phyloP scores from a whole-genome alignment of 495 filamentous ascomycete genomes.

The Clohesyomyces aquaticus region DNA sequence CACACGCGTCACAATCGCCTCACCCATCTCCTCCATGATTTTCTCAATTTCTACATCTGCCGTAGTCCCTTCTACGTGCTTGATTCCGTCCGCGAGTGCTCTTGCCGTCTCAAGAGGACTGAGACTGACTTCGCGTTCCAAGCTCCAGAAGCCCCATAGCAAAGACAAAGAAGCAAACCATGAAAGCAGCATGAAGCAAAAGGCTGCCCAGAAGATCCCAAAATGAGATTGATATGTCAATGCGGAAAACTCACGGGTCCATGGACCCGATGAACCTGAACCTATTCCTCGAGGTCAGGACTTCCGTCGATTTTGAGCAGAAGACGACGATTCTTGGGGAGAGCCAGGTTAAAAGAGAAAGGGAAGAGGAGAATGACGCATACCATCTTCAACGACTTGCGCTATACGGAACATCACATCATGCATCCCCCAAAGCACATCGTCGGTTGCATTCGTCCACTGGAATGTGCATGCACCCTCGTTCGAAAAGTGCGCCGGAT shows the following conservation, averaged over 20 bases:
- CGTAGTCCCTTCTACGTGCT: neutral
- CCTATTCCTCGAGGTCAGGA: too few species aligned
- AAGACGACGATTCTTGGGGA: too few species aligned
- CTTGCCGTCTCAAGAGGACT: neutral
- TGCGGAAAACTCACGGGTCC: neutral
- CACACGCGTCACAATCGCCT: neutral
- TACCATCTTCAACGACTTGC: neutral
- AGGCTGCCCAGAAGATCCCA: neutral
- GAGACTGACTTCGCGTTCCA: neutral
- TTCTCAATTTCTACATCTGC: neutral
- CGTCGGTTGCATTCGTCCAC: neutral
- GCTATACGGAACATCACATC: neutral
- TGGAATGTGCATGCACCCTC: neutral
- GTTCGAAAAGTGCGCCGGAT: neutral
- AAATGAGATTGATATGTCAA: neutral
- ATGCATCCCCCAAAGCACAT: neutral
- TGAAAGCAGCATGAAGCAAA: neutral
- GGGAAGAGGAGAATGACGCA: too few species aligned
- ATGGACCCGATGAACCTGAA: too few species aligned
- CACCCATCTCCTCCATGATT: neutral
- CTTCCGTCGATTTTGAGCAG: too few species aligned
- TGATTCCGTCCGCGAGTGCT: neutral
- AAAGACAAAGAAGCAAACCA: neutral
- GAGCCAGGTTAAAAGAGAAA: too few species aligned
- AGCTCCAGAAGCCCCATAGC: neutral